phyloP scores from a whole-genome alignment of 345 rosid species.

The Sonneratia alba region DNA sequence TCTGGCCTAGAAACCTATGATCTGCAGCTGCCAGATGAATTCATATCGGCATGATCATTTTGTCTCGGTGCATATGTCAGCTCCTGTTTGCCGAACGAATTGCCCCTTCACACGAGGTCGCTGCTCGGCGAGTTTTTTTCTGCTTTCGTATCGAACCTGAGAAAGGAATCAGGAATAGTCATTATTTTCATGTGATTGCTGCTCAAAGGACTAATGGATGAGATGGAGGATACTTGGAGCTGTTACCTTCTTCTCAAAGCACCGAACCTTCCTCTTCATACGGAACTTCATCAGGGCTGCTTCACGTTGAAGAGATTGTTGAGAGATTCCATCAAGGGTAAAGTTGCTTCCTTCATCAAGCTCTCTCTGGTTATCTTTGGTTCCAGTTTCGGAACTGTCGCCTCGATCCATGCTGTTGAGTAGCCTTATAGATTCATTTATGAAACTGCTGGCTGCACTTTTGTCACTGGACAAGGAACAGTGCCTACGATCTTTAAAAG shows the following conservation, averaged over 20 bases:
- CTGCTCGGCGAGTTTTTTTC: slow-evolving; percentile 70
- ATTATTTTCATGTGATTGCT: background rate
- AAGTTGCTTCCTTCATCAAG: slow-evolving; percentile 33
- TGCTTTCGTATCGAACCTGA: slow-evolving; percentile 75
- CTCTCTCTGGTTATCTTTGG: slow-evolving; percentile 23
- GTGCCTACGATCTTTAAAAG: slow-evolving; percentile 41
- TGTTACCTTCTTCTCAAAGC: slow-evolving; percentile 87
- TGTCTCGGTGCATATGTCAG: slow-evolving; percentile 2
- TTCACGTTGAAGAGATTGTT: slow-evolving; percentile 59
- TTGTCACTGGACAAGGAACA: slow-evolving; percentile 42
- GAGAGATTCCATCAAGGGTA: slow-evolving; percentile 37
- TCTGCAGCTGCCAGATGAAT: no score
- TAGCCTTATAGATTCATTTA: slow-evolving; percentile 34
- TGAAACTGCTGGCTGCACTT: slow-evolving; percentile 55
- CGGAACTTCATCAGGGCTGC: slow-evolving; percentile 84
- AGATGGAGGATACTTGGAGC: slow-evolving; percentile 1
- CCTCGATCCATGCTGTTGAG: slow-evolving; percentile 38
- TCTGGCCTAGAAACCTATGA: no score
- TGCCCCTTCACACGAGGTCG: slow-evolving; percentile 85
- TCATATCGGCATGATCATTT: background rate
- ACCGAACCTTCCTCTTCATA: slow-evolving; percentile 82
- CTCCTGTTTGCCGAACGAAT: slow-evolving; percentile 50
- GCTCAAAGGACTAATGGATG: background rate
- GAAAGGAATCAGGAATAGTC: background rate
- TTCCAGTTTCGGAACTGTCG: slow-evolving; percentile 30